Conservation (phyloP, 2,329 filamentous ascomycete species). For the Fusarium nisikadoi region DNA sequence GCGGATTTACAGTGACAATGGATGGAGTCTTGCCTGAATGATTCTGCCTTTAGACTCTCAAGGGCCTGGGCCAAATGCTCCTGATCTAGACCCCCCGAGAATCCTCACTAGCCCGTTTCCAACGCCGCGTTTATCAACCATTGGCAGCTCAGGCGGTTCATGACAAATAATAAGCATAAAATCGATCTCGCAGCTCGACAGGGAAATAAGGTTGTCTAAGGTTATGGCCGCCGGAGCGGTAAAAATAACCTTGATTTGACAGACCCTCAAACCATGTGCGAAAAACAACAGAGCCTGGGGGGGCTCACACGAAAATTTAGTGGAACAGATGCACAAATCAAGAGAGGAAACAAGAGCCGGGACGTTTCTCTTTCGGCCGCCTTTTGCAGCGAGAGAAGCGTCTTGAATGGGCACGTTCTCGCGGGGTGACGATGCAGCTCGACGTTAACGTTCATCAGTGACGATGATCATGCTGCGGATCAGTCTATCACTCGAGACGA, state of each 20-base stretch:
- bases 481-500: background rate
- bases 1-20: background rate
- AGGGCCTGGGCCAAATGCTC: background rate
- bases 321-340: constrained; percentile 12
- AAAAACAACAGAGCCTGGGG: constrained; percentile 1
- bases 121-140: background rate
- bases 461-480: constrained; percentile 21
- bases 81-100: background rate
- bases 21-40: background rate
- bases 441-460: constrained; percentile 12
- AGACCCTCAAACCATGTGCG: constrained; percentile 27
- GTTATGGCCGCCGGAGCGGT: constrained; percentile 20
- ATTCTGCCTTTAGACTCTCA: background rate
- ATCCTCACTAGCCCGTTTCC: background rate
- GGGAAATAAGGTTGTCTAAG: constrained; percentile 25
- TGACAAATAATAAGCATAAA: constrained; percentile 29
- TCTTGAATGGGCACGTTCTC: background rate
- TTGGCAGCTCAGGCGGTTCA: constrained; percentile 2
- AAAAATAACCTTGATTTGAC: constrained; percentile 33
- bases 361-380: background rate
- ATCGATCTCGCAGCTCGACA: constrained; percentile 20
- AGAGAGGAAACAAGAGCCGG: constrained; percentile 3
- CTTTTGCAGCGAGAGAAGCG: background rate
- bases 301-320: background rate
- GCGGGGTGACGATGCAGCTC: constrained; percentile 19